Conservation (phyloP, 176 grass and related monocot genomes). For the Raddia distichophylla region DNA sequence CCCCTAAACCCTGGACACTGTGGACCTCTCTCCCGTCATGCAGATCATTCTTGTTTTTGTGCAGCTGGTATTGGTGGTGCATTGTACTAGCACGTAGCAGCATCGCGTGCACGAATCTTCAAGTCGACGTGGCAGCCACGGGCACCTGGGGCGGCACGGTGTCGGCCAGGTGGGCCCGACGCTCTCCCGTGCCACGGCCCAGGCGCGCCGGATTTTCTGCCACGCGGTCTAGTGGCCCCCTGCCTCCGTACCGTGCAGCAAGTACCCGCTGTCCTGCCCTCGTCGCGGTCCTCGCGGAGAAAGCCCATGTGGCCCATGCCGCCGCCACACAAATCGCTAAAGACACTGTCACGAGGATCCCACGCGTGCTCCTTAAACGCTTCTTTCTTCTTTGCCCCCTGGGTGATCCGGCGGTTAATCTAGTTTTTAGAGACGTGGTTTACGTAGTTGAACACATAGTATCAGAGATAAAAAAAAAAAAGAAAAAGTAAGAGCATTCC, state of each 20-base stretch:
- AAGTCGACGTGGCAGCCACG: slow-evolving; percentile 4
- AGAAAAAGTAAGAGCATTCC: too few relatives aligned
- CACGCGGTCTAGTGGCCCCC: neutral
- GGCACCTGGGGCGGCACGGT: slow-evolving; percentile 6
- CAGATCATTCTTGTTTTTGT: too few relatives aligned
- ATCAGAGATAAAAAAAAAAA: too few relatives aligned
- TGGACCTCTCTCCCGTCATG: too few relatives aligned
- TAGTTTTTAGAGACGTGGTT: too few relatives aligned
- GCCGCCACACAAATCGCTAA: neutral
- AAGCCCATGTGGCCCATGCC: neutral
- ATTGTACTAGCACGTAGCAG: neutral
- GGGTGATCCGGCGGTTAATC: too few relatives aligned
- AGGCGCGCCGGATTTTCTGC: neutral
- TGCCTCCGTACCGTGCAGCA: neutral
- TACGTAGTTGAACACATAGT: too few relatives aligned
- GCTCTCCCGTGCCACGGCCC: neutral
- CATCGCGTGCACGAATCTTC: neutral
- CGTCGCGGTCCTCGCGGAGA: neutral
- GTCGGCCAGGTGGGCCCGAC: slow-evolving; percentile 15
- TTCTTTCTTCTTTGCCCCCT: too few relatives aligned
- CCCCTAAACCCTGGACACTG: too few relatives aligned
- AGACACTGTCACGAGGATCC: neutral
- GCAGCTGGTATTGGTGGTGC: too few relatives aligned
- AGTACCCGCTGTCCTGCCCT: neutral
- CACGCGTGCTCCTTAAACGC: too few relatives aligned